phyloP scores from a whole-genome alignment of 306 rosid genomes.

The Morella rubra region DNA sequence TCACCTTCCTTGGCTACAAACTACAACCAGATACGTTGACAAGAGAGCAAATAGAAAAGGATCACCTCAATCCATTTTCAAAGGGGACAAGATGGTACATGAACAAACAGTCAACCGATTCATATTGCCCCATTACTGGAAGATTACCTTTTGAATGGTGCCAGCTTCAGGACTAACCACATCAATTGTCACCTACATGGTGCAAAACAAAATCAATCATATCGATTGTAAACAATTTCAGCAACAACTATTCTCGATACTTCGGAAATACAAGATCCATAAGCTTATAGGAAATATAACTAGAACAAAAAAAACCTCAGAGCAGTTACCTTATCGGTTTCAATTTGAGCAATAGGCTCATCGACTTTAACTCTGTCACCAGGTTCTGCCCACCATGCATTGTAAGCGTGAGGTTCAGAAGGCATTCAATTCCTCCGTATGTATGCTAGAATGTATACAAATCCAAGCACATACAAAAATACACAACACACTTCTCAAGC shows the following conservation, averaged over 20 bases:
- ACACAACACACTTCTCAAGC: conserved; percentile 16
- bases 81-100: background rate
- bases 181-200: conserved; percentile 70
- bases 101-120: background rate
- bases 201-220: conserved; percentile 22
- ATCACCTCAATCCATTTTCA: conserved; percentile 7
- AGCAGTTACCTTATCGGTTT: conserved; percentile 74
- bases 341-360: conserved; percentile 82
- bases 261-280: background rate
- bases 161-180: conserved; percentile 83
- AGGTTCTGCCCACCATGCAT: conserved; percentile 48
- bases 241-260: background rate
- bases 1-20: conserved; percentile 82
- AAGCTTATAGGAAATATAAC: background rate
- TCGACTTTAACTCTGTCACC: conserved; percentile 73
- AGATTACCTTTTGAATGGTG: conserved; percentile 59
- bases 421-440: conserved; percentile 4
- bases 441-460: background rate
- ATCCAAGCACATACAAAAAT: conserved; percentile 22
- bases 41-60: conserved; percentile 5
- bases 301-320: background rate
- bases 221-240: background rate
- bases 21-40: conserved; percentile 35
- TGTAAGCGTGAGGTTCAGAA: conserved; percentile 9
- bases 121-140: background rate